Conservation (phyloP, 1,284 basidiomycete genomes). For the Melampsora americana region DNA sequence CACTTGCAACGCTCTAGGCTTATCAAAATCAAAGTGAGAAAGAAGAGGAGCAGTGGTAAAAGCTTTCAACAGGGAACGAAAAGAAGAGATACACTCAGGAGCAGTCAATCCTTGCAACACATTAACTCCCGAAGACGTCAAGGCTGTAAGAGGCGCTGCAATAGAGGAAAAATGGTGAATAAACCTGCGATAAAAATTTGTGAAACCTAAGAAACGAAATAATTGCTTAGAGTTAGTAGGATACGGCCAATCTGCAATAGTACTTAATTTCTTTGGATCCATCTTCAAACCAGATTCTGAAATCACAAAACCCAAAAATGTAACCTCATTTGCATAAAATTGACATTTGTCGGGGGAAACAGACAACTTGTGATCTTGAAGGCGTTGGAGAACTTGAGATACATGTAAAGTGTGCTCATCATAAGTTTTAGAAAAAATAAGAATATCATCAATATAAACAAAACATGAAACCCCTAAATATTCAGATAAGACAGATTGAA, state of each 20-base stretch:
- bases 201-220: slow-evolving; percentile 16
- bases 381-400: not conserved
- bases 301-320: slow-evolving; percentile 19
- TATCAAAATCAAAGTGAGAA: slow-evolving; percentile 14
- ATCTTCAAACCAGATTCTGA: slow-evolving; percentile 1
- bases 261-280: slow-evolving; percentile 17
- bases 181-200: slow-evolving; percentile 24
- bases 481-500: slow-evolving; percentile 31
- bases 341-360: slow-evolving; percentile 27
- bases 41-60: slow-evolving; percentile 11
- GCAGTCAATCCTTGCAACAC: not conserved
- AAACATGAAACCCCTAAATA: slow-evolving; percentile 16
- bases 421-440: slow-evolving; percentile 31
- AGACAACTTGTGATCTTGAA: slow-evolving; percentile 7
- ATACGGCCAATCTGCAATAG: slow-evolving; percentile 22
- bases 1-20: slow-evolving; percentile 10
- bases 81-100: not conserved
- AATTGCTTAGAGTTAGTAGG: not conserved
- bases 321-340: slow-evolving; percentile 16
- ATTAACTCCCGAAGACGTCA: not conserved
- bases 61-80: not conserved
- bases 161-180: slow-evolving; percentile 21
- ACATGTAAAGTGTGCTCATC: slow-evolving; percentile 10
- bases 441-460: slow-evolving; percentile 41
- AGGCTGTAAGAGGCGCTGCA: not conserved